phyloP scores from a whole-genome alignment of 495 filamentous ascomycete species.

The Tricharina praecox region DNA sequence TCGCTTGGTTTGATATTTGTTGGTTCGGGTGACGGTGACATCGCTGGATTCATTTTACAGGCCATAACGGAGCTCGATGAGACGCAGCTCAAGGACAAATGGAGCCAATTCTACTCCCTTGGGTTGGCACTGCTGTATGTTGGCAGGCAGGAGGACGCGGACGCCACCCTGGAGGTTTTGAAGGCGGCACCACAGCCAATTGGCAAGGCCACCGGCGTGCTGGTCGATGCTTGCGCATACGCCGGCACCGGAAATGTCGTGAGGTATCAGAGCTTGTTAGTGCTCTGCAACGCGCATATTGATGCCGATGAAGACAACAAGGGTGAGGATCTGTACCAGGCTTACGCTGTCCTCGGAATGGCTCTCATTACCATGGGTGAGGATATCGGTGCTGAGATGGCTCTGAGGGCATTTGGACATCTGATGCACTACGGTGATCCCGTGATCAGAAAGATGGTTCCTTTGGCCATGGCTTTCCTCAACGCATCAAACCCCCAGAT shows the following conservation, averaged over 20 bases:
- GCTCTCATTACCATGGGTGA: constrained; percentile 95
- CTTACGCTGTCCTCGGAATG: constrained; percentile 88
- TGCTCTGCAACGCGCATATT: constrained; percentile 94
- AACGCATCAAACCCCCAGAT: constrained; percentile 97
- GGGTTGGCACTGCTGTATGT: constrained; percentile 90
- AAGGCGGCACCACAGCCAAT: constrained; percentile 93
- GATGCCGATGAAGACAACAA: constrained; percentile 83
- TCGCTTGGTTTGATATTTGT: constrained; percentile 83
- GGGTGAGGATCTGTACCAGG: constrained; percentile 80
- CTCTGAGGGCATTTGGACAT: constrained; percentile 89
- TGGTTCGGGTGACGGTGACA: constrained; percentile 73
- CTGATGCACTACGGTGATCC: constrained; percentile 98
- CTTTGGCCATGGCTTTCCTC: constrained; percentile 91
- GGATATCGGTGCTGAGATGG: constrained; percentile 97
- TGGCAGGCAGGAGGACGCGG: constrained; percentile 90
- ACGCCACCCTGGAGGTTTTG: constrained; percentile 82
- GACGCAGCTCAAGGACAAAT: constrained; percentile 84
- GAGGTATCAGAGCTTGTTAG: constrained; percentile 87
- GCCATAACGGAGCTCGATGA: constrained; percentile 55
- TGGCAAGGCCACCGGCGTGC: constrained; percentile 72
- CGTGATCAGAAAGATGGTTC: constrained; percentile 91
- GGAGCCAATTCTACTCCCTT: constrained; percentile 89
- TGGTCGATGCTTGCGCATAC: constrained; percentile 93
- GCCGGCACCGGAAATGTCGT: constrained; percentile 91
- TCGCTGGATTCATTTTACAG: constrained; percentile 72